Conservation (phyloP, 2,329 filamentous ascomycete species). For the Colletotrichum sp. region DNA sequence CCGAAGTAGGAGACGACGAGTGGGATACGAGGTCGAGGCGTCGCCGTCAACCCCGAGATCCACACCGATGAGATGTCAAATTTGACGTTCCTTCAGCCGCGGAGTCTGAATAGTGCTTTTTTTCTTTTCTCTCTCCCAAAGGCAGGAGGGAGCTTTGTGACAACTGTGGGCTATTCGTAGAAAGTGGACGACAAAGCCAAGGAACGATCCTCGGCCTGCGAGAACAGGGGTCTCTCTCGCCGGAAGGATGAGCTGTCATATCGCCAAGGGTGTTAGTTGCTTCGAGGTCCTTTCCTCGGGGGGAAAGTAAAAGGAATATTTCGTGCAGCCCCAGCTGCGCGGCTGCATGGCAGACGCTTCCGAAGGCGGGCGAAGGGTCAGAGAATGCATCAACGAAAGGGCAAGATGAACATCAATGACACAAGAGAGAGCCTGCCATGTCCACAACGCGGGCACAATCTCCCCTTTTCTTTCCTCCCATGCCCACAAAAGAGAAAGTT, state of each 20-base stretch:
- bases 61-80: slow-evolving; percentile 1
- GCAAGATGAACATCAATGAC: background rate
- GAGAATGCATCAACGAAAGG: background rate
- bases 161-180: background rate
- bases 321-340: background rate
- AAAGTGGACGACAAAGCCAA: background rate
- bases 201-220: background rate
- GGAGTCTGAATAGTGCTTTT: background rate
- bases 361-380: background rate
- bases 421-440: background rate
- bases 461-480: background rate
- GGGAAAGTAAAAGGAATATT: background rate
- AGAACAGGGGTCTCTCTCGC: background rate
- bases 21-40: background rate
- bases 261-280: background rate
- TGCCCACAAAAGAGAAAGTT: background rate
- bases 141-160: background rate
- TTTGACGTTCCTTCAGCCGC: background rate
- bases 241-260: slow-evolving; percentile 6
- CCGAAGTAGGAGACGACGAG: slow-evolving; percentile 1
- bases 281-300: background rate
- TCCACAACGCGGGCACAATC: background rate
- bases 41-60: background rate
- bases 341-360: background rate
- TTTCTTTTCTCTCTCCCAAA: background rate